A percentile compares a stretch with the other conserved stretches of the same genome.
Conservation (phyloP, 2,329 filamentous ascomycete species). For the Leptodontidium sp. region DNA sequence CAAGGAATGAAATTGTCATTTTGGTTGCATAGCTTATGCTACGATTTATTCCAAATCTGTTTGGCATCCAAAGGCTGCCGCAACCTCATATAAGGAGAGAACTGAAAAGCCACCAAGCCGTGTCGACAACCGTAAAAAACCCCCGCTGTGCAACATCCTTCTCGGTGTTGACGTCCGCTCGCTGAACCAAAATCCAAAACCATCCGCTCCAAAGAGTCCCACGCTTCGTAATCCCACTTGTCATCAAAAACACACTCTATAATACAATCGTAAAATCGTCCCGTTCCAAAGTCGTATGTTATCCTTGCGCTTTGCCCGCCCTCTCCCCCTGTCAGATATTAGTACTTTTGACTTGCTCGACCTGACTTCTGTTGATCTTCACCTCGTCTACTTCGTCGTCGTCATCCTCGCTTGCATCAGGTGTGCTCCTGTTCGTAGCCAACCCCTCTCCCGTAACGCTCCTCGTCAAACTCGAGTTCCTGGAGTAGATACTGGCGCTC, state of each 20-base stretch:
- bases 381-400: slow-evolving; percentile 24
- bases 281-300: background rate
- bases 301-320: background rate
- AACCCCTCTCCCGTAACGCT: slow-evolving; percentile 34
- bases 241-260: slow-evolving; percentile 6
- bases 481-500: slow-evolving; percentile 35
- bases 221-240: background rate
- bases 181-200: slow-evolving; percentile 1
- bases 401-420: slow-evolving; percentile 24
- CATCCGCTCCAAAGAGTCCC: background rate
- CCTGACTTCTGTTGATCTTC: slow-evolving; percentile 12
- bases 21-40: slow-evolving; percentile 20
- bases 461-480: slow-evolving; percentile 39
- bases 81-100: slow-evolving; percentile 10
- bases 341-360: slow-evolving; percentile 20
- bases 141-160: background rate
- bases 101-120: background rate
- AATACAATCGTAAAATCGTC: slow-evolving; percentile 26
- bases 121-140: background rate
- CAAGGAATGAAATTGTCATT: slow-evolving; percentile 18
- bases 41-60: slow-evolving; percentile 12
- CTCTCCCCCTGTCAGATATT: slow-evolving; percentile 15
- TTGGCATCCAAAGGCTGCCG: slow-evolving; percentile 1
- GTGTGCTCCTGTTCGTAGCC: slow-evolving; percentile 12
- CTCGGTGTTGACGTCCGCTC: background rate